A percentile compares a stretch with the other conserved stretches of the same genome.
Conservation (phyloP, 148 eudicot species). For the Pouteria glomerata region DNA sequence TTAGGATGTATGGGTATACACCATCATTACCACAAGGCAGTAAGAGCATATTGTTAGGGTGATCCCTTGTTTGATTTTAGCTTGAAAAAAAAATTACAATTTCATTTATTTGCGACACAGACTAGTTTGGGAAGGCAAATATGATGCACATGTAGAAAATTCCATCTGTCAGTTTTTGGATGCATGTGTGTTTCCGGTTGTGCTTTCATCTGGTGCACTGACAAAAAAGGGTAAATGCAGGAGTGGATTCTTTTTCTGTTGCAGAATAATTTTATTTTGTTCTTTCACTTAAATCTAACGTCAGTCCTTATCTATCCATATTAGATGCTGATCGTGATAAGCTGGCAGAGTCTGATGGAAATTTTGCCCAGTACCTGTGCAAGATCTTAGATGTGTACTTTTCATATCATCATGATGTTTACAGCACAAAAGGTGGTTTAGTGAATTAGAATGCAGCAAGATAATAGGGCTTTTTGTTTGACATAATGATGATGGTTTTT, state of each 20-base stretch:
- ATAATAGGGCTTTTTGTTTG: background rate
- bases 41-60: background rate
- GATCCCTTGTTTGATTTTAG: background rate
- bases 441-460: background rate
- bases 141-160: background rate
- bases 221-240: background rate
- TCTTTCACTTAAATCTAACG: background rate
- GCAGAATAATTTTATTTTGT: background rate
- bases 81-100: background rate
- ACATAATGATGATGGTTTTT: constrained; percentile 19
- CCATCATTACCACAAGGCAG: background rate
- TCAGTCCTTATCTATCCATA: constrained; percentile 3
- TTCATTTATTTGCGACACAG: background rate
- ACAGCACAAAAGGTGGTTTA: constrained; percentile 56
- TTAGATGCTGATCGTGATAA: constrained; percentile 73
- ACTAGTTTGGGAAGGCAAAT: constrained; percentile 2
- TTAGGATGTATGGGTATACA: background rate
- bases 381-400: constrained; percentile 79
- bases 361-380: constrained; percentile 70
- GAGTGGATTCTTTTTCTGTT: background rate
- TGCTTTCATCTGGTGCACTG: background rate
- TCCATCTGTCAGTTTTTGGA: background rate
- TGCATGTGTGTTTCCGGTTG: background rate
- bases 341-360: constrained; percentile 55
- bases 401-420: constrained; percentile 71